Evolutionary conservation across 352 stramenopile species (phyloP).

Genomic region (Globisporangium spiculum): DNA sequence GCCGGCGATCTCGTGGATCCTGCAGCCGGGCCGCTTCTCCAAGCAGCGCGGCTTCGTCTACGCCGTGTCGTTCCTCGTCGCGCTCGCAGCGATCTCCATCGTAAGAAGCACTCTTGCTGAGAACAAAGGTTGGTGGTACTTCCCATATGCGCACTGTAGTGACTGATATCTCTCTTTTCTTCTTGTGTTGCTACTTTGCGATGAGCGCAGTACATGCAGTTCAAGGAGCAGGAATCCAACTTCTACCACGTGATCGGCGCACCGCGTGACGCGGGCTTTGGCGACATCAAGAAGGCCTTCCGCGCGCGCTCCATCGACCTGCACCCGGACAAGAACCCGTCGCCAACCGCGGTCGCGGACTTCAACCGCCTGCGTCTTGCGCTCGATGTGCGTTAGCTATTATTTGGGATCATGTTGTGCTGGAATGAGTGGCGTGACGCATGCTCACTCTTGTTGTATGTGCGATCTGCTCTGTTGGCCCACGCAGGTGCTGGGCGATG

Average conservation of each 20-base stretch:
- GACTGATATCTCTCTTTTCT: background rate
- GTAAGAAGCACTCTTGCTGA: constrained; percentile 27
- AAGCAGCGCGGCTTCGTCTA: constrained; percentile 91
- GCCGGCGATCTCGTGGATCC: constrained; percentile 94
- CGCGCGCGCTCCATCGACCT: constrained; percentile 93
- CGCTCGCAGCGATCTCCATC: constrained; percentile 91
- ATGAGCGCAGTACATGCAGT: constrained; percentile 60
- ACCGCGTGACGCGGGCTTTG: constrained; percentile 81
- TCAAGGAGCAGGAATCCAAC: constrained; percentile 90
- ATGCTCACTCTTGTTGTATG: constrained; percentile 3
- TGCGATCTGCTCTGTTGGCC: background rate
- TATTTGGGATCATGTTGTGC: background rate
- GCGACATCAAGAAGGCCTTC: constrained; percentile 98
- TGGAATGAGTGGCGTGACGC: background rate
- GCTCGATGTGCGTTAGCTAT: constrained; percentile 83
- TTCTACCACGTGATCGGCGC: constrained; percentile 94
- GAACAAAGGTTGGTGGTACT: background rate
- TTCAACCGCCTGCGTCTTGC: constrained; percentile 94
- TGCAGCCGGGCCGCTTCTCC: constrained; percentile 92
- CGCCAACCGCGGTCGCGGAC: constrained; percentile 85
- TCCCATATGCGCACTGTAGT: background rate
- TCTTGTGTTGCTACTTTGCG: background rate
- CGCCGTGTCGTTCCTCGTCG: constrained; percentile 92
- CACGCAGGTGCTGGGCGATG: constrained; percentile 70
- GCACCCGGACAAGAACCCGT: constrained; percentile 97